Evolutionary conservation across 208 protist species (phyloP), one percentile per base, ranked within the genome.

Genomic region (Leptomonas seymouri): DNA sequence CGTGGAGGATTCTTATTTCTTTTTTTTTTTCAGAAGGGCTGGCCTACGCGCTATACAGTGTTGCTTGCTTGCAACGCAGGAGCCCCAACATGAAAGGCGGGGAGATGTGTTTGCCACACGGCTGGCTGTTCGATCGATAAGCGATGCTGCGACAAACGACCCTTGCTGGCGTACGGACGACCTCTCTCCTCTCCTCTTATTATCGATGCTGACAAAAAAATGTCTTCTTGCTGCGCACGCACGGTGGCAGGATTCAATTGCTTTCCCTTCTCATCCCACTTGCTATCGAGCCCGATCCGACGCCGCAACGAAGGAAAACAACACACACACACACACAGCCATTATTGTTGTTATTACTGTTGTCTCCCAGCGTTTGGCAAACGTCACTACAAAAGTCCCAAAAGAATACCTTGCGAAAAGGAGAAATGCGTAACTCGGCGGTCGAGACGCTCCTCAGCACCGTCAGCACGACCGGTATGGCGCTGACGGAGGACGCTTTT

Each of bases 401-500:
- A 8, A 51, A 51, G 39, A 44, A 14, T n/a, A n/a, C n/a, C n/a
- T n/a, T 7, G 1, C 15, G n/a, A 4, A 42, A 46, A 68, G 6
- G 59, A 21, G 45, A 27, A 34, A 91, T 92, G 86, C 80, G 83
- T 31, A 92, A 92, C 77, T 76, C 85, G 66, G 82, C 86, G 4
- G 72, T 81, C 1, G 86, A 87, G 60, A 81, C 80, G 64, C 62
- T 92, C 15, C 63, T 92, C 57, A 80, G 76, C 49, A 77, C 74
- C 34, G 81, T 80, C 48, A 76, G 68, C 55, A 61, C 66, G 23
- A 80, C 81, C 4, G 81, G 83, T 28, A 67, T 92, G 72, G 76
- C 81, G 5, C 57, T 93, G 56, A 86, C 85, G 50, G 87, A 92
- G 46, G 80, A 90, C 73, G 84, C 70, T 28, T 87, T 96, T 66